Evolutionary conservation across 208 protist genomes (phyloP).

Genomic region (Trypanosoma cruzi): DNA sequence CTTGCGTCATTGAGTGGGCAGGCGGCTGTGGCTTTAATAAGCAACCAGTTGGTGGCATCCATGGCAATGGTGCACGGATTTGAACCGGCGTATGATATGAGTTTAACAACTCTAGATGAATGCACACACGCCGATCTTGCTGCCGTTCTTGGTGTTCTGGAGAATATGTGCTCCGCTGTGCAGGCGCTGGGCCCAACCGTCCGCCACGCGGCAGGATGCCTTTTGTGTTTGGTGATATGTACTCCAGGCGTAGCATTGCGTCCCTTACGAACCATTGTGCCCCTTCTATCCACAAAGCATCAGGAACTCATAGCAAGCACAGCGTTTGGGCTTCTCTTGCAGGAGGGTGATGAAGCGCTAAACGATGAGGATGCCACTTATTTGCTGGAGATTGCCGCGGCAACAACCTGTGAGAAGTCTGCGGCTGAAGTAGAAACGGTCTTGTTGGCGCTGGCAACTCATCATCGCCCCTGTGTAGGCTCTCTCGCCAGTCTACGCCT

Average conservation of each 20-base stretch:
- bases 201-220: conserved; percentile 63
- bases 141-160: conserved; percentile 9
- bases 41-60: conserved; percentile 40
- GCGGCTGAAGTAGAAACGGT: conserved; percentile 9
- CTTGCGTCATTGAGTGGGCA: conserved; percentile 47
- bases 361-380: conserved; percentile 8
- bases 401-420: background rate
- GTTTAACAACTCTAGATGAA: conserved; percentile 24
- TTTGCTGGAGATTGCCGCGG: conserved; percentile 18
- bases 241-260: conserved; percentile 20
- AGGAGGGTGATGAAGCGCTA: conserved; percentile 3
- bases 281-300: conserved; percentile 34
- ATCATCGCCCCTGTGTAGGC: conserved; percentile 8
- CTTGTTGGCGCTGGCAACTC: conserved; percentile 12
- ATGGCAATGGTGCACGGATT: conserved; percentile 52
- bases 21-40: conserved; percentile 49
- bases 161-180: conserved; percentile 12
- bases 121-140: conserved; percentile 15
- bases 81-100: conserved; percentile 37
- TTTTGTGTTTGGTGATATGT: conserved; percentile 47
- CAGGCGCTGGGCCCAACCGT: conserved; percentile 48
- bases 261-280: conserved; percentile 35
- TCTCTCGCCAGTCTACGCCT: conserved; percentile 12
- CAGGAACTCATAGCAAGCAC: conserved; percentile 28
- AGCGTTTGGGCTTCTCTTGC: conserved; percentile 18